These are phyloP conservation scores for Abelmoschus esculentus DNA, from an alignment of 345 rosid genomes.

Conservation along the genomic window DNA sequence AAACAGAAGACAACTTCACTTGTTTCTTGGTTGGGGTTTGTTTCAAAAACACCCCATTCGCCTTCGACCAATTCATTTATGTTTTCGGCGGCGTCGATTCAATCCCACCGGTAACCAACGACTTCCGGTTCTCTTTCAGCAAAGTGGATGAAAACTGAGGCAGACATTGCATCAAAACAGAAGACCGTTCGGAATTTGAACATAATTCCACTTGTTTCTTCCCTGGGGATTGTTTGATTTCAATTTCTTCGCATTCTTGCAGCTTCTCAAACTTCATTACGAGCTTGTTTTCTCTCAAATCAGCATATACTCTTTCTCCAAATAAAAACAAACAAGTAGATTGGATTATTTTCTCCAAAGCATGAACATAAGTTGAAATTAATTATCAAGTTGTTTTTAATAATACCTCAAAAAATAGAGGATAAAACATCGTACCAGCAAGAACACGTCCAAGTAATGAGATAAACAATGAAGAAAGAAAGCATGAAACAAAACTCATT, in stretches of 20 bases:
- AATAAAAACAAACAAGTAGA: no score
- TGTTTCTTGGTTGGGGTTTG: conserved; percentile 51
- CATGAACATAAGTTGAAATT: no score
- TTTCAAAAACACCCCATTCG: conserved; percentile 25
- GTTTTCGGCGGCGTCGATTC: conserved; percentile 46
- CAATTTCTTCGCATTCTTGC: conserved; percentile 26
- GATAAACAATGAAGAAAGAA: no score
- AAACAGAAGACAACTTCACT: conserved; percentile 42
- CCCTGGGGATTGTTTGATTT: conserved; percentile 29
- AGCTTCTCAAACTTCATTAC: conserved; percentile 28
- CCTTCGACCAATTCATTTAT: conserved; percentile 24
- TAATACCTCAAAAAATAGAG: no score
- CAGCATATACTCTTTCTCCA: conserved; percentile 41
- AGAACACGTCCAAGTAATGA: no score
- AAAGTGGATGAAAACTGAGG: conserved; percentile 66
- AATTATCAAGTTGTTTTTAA: no score
- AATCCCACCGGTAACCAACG: conserved; percentile 15
- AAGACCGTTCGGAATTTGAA: conserved; percentile 24
- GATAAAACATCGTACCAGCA: no score
- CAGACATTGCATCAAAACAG: conserved; percentile 59
- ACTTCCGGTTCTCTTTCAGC: conserved; percentile 71
- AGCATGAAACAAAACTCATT: no score
- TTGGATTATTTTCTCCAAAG: no score
- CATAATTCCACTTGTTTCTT: conserved; percentile 72
- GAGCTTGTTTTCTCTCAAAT: conserved; percentile 60